These are phyloP conservation scores for Boletus sensibilis DNA, from an alignment of 768 basidiomycete genomes.

Conservation along the genomic window DNA sequence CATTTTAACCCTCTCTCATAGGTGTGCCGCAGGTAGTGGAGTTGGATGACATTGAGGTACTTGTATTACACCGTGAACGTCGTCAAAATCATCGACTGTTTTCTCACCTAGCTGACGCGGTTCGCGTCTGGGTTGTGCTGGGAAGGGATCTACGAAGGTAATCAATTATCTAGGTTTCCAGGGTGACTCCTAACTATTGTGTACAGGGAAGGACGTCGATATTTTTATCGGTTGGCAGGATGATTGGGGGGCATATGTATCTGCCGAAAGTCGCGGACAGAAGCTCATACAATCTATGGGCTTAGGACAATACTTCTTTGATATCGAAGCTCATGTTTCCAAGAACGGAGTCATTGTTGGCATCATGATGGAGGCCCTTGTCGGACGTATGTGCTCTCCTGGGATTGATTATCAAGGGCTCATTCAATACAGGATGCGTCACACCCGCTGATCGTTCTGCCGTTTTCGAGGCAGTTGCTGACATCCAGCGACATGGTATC, in stretches of 20 bases:
- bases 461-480: constrained; percentile 31
- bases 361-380: constrained; percentile 29
- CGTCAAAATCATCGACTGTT: neutral
- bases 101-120: constrained; percentile 25
- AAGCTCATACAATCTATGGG: constrained; percentile 30
- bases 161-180: neutral
- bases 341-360: constrained; percentile 31
- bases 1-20: constrained; percentile 4
- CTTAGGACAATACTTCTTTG: constrained; percentile 30
- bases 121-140: constrained; percentile 19
- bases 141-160: constrained; percentile 33
- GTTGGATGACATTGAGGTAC: constrained; percentile 32
- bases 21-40: constrained; percentile 26
- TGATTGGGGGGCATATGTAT: constrained; percentile 22
- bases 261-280: constrained; percentile 29
- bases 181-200: neutral
- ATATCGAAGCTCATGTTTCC: constrained; percentile 30
- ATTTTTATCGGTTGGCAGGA: constrained; percentile 29
- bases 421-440: constrained; percentile 19
- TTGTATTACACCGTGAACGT: neutral
- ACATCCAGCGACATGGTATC: constrained; percentile 33
- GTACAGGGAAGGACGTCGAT: constrained; percentile 29
- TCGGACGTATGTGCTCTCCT: constrained; percentile 26
- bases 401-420: neutral
- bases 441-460: constrained; percentile 26